These are phyloP conservation scores for Chlamydomonas sphaeroides DNA, from an alignment of 139 green algal genomes.

Conservation along the genomic window DNA sequence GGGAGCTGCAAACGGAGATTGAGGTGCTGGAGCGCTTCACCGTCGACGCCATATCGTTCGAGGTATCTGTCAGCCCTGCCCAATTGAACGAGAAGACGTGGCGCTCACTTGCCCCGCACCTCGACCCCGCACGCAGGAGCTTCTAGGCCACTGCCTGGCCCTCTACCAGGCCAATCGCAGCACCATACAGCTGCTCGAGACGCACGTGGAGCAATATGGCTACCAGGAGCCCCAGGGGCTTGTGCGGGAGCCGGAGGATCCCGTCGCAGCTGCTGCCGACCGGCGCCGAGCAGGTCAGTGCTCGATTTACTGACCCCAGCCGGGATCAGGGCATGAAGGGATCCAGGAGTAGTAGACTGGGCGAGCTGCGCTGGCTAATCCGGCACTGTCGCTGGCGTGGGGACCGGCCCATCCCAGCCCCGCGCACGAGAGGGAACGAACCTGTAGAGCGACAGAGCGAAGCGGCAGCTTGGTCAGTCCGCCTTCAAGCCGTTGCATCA, in stretches of 20 bases:
- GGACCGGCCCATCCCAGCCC: too few species aligned
- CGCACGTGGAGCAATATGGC: slow-evolving; percentile 44
- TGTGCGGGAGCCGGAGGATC: slow-evolving; percentile 22
- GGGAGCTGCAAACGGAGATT: slow-evolving; percentile 33
- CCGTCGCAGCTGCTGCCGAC: too few species aligned
- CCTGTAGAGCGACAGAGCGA: too few species aligned
- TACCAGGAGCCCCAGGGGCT: slow-evolving; percentile 10
- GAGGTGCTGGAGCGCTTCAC: slow-evolving; percentile 49
- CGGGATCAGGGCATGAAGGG: too few species aligned
- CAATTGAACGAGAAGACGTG: not conserved
- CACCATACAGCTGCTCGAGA: slow-evolving; percentile 22
- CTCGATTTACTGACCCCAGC: too few species aligned
- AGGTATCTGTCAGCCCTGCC: slow-evolving; percentile 31
- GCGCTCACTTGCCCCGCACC: not conserved
- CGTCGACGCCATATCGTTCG: slow-evolving; percentile 38
- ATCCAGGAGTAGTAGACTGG: too few species aligned
- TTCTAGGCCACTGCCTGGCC: slow-evolving; percentile 47
- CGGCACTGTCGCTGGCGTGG: too few species aligned
- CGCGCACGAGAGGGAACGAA: too few species aligned
- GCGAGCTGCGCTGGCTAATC: too few species aligned
- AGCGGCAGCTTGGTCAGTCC: too few species aligned
- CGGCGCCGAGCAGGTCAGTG: too few species aligned
- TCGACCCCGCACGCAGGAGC: slow-evolving; percentile 49
- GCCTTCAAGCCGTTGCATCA: too few species aligned
- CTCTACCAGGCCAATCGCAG: slow-evolving; percentile 47